phyloP scores from a whole-genome alignment of 139 green algal genomes.

The Picochlorum sp. region DNA sequence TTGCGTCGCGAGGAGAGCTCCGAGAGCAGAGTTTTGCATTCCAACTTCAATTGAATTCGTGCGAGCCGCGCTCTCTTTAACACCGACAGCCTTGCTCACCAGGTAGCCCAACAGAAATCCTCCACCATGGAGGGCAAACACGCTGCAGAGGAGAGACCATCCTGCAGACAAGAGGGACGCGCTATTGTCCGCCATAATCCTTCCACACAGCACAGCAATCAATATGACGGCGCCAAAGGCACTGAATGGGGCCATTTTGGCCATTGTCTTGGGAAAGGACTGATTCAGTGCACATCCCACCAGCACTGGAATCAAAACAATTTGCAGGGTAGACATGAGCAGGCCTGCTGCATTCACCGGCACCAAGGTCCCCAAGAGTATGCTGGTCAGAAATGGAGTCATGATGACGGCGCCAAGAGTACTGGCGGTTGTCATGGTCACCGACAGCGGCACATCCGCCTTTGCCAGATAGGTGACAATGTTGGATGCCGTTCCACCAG shows the following conservation, averaged over 20 bases:
- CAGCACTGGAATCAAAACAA: conserved; percentile 67
- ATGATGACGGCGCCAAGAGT: conserved; percentile 53
- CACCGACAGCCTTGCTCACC: conserved; percentile 27
- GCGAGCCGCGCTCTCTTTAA: conserved; percentile 36
- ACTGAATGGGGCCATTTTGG: conserved; percentile 11
- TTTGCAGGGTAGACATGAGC: conserved; percentile 56
- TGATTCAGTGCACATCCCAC: conserved; percentile 47
- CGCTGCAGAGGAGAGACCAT: conserved; percentile 35
- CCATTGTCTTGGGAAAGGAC: conserved; percentile 34
- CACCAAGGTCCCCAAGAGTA: conserved; percentile 59
- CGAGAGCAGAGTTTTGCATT: conserved; percentile 67
- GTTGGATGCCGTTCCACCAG: conserved; percentile 61
- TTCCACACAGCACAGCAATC: conserved; percentile 46
- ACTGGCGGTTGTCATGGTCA: conserved; percentile 41
- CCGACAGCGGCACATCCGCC: conserved; percentile 37
- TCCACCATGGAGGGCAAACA: conserved; percentile 43
- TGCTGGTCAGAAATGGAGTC: conserved; percentile 60
- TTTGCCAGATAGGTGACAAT: conserved; percentile 66
- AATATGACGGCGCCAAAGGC: conserved; percentile 33
- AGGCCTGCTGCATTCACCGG: conserved; percentile 53
- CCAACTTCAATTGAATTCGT: conserved; percentile 61
- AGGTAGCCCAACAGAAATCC: conserved; percentile 57
- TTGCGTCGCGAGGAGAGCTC: conserved; percentile 57
- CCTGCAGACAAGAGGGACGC: conserved; percentile 30
- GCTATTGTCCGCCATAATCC: conserved; percentile 45